phyloP scores from a whole-genome alignment of 1,284 basidiomycete genomes.

The Tylopilus microsporus region DNA sequence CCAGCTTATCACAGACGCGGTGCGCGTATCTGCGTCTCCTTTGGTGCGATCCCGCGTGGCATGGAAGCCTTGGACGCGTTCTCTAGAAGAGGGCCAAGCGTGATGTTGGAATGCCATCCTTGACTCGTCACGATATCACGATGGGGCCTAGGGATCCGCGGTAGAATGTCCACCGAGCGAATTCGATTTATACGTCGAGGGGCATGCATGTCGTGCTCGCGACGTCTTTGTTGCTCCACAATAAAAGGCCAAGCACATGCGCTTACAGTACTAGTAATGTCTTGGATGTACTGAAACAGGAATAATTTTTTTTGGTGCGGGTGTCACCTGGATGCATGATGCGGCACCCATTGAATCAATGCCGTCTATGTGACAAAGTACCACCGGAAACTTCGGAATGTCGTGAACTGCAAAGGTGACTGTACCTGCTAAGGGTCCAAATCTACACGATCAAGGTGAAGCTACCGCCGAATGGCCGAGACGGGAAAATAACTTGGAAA shows the following conservation, averaged over 20 bases:
- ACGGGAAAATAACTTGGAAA: background rate
- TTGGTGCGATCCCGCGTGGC: background rate
- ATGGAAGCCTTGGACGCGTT: background rate
- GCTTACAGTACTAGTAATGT: too few relatives aligned
- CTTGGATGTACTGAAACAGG: background rate
- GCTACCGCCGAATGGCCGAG: background rate
- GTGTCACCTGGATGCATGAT: background rate
- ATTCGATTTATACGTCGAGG: conserved; percentile 1
- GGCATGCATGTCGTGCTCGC: background rate
- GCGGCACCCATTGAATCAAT: conserved; percentile 10
- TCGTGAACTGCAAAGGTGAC: background rate
- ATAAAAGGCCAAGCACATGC: background rate
- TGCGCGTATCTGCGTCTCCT: background rate
- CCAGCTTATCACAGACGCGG: conserved; percentile 7
- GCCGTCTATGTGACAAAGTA: conserved; percentile 18
- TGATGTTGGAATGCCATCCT: conserved; percentile 20
- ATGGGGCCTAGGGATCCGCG: conserved; percentile 25
- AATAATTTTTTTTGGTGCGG: conserved; percentile 4
- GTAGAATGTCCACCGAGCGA: conserved; percentile 9
- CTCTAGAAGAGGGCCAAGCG: background rate
- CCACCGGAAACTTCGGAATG: conserved; percentile 17
- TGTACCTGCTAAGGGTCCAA: conserved; percentile 6
- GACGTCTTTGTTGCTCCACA: background rate
- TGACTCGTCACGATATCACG: conserved; percentile 24
- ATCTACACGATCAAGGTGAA: conserved; percentile 3